Evolutionary conservation across 2,329 filamentous ascomycete species (phyloP), one percentile per base, ranked within the genome.

Genomic region (Clonostachys byssicola): DNA sequence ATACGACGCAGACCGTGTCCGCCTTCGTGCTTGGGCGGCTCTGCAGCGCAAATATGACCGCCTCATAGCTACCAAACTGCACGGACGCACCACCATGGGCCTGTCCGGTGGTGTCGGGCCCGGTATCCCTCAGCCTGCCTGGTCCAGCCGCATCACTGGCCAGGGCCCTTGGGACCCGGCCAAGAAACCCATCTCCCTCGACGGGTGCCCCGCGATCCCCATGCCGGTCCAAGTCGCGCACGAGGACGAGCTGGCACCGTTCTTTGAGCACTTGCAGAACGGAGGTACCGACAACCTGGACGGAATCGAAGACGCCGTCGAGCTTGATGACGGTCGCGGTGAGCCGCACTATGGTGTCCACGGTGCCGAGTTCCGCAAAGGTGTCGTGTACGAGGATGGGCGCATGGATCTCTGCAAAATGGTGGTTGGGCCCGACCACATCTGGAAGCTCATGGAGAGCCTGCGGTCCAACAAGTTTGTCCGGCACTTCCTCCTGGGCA

Each of bases 341-440:
- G 65, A 68, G 58, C 64, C 64, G 9, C 60, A 62, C 50, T 67
- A 68, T 41, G 58, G 60, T 16, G 59, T 62, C 13, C 57, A 61
- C 34, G 65, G 60, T 5, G 59, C 60, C 38, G 66, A 69, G 55
- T 70, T 67, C 39, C 60, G 50, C 20, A 62, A 60, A 53, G 67
- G 66, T 30, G 65, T 69, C 20, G 59, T 78, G 6, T 80, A 78
- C 49, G 67, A 74, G 45, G 76, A 79, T 51, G 69, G 70, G 9
- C 68, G 75, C 12, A 70, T 80, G 61, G 76, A 80, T 54, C 67
- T 80, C 3, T 79, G 76, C 64, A 78, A 78, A 61, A 75, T 75
- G 66, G 75, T 75, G 5, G 68, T 79, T 38, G 77, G 75, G 2
- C 75, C 75, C 10, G 67, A 70, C 16, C 71, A 77, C 44, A 77